Evolutionary conservation across 1,284 basidiomycete species (phyloP).

Genomic region (Stygiomarasmius scandens): DNA sequence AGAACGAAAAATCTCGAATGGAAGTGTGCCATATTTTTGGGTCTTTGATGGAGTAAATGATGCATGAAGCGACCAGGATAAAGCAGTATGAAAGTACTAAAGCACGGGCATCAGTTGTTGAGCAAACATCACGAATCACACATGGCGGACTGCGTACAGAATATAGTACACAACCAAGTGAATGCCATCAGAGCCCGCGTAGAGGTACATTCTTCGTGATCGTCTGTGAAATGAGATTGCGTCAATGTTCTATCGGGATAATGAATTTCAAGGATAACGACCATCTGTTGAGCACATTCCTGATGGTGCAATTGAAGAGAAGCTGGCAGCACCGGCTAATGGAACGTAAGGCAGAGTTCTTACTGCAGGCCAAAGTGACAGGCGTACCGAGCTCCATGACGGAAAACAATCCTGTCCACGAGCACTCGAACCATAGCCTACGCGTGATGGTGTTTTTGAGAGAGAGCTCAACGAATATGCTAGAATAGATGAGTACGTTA

Average conservation of each 20-base stretch:
- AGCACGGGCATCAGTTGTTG: neutral
- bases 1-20: conserved; percentile 47
- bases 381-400: conserved; percentile 62
- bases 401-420: conserved; percentile 63
- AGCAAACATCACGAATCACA: neutral
- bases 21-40: conserved; percentile 54
- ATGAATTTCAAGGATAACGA: conserved; percentile 18
- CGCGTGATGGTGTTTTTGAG: conserved; percentile 53
- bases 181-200: conserved; percentile 60
- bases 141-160: conserved; percentile 45
- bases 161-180: conserved; percentile 60
- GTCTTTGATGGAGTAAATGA: conserved; percentile 40
- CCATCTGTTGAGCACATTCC: conserved; percentile 31
- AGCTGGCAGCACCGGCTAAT: conserved; percentile 34
- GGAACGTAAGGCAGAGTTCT: neutral
- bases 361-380: neutral
- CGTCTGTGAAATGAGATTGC: neutral
- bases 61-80: conserved; percentile 33
- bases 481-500: conserved; percentile 28
- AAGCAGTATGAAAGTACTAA: conserved; percentile 42
- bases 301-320: conserved; percentile 30
- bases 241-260: conserved; percentile 15
- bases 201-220: conserved; percentile 50
- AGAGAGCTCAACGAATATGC: conserved; percentile 64
- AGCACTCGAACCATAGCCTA: conserved; percentile 72